phyloP scores from a whole-genome alignment of 2,329 filamentous ascomycete genomes.

The Calonectria leucothoes region DNA sequence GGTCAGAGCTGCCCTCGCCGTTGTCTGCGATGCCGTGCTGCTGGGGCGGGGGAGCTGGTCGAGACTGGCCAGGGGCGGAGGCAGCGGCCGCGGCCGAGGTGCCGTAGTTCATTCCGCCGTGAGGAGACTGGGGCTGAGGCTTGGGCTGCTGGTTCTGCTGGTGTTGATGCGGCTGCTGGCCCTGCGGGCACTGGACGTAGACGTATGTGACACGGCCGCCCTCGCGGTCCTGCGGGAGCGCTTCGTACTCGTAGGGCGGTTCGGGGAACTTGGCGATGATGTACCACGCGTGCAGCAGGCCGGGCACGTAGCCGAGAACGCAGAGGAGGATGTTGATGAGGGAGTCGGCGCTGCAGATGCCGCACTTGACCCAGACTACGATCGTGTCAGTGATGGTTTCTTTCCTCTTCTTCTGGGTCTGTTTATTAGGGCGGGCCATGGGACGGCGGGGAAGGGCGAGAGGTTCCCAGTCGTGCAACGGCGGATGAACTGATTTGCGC shows the following conservation, averaged over 20 bases:
- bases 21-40: conserved; percentile 48
- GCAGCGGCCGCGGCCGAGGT: conserved; percentile 45
- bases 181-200: conserved; percentile 69
- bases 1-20: conserved; percentile 54
- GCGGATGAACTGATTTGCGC: conserved; percentile 7
- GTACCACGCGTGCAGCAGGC: conserved; percentile 96
- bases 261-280: conserved; percentile 95
- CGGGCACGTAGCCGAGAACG: conserved; percentile 81
- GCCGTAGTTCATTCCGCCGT: conserved; percentile 60
- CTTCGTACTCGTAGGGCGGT: conserved; percentile 75
- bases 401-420: too few species aligned
- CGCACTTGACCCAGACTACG: conserved; percentile 92
- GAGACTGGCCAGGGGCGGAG: conserved; percentile 32
- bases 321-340: conserved; percentile 96
- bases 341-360: conserved; percentile 91
- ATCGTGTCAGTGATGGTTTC: conserved; percentile 32
- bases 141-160: conserved; percentile 32
- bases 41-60: conserved; percentile 38
- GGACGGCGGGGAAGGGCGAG: neutral
- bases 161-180: conserved; percentile 48
- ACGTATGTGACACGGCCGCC: conserved; percentile 79
- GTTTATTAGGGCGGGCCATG: neutral
- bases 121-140: conserved; percentile 45
- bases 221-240: conserved; percentile 67
- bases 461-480: neutral